These are phyloP conservation scores for Pseudofabraea citricarpa DNA, from an alignment of 2,329 filamentous ascomycete genomes.

Conservation along the genomic window DNA sequence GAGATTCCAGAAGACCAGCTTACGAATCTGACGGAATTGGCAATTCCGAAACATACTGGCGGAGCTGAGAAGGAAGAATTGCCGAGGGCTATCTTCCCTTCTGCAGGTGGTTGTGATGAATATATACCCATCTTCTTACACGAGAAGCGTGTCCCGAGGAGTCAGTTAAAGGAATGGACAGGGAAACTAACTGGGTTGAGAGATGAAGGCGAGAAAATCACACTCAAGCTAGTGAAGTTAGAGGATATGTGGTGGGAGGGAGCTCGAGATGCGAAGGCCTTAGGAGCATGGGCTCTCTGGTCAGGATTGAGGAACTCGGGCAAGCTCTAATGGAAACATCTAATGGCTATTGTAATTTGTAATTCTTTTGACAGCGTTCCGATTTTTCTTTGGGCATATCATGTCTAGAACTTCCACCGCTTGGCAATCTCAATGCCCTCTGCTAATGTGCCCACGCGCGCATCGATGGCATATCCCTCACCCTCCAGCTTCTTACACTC, in stretches of 20 bases:
- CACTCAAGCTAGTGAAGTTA: constrained; percentile 52
- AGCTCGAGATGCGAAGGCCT: constrained; percentile 53
- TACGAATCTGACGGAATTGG: constrained; percentile 45
- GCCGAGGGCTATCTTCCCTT: constrained; percentile 49
- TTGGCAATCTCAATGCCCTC: constrained; percentile 34
- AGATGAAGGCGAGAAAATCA: constrained; percentile 56
- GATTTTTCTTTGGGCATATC: not conserved
- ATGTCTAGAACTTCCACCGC: constrained; percentile 26
- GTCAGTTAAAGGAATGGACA: constrained; percentile 47
- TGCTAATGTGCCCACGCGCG: constrained; percentile 32
- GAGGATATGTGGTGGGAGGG: constrained; percentile 53
- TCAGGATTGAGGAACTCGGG: constrained; percentile 42
- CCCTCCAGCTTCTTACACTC: constrained; percentile 39
- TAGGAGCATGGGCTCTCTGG: constrained; percentile 54
- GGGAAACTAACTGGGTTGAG: constrained; percentile 54
- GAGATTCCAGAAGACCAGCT: constrained; percentile 43
- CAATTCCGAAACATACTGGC: constrained; percentile 21
- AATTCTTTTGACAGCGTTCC: not conserved
- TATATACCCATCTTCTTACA: constrained; percentile 53
- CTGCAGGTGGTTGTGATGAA: constrained; percentile 56
- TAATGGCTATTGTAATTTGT: not conserved
- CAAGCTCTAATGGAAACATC: constrained; percentile 8
- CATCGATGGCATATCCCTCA: constrained; percentile 34
- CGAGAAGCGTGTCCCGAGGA: constrained; percentile 45
- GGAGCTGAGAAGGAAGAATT: constrained; percentile 27